Evolutionary conservation across 2,329 filamentous ascomycete species (phyloP), one percentile per base, ranked within the genome.

Genomic region (Claviceps capensis): DNA sequence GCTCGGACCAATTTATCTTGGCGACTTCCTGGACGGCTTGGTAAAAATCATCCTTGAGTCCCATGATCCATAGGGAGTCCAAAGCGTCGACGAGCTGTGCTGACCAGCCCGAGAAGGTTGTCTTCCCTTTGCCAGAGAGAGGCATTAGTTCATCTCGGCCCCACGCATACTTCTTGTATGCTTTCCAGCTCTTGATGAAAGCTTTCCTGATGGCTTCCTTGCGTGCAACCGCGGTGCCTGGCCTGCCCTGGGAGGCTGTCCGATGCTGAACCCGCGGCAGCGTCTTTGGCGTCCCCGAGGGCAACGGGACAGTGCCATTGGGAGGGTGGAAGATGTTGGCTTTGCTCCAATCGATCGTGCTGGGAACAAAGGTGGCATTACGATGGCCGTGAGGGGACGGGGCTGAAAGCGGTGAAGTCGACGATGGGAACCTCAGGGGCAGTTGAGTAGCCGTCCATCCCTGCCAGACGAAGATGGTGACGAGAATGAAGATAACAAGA

Each of bases 11-110:
- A 62, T 82, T 75, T 55, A 82, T 78, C 34, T 69, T 63, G 42
- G 70, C 71, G n/a, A 74, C 67, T 44, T 66, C 58, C 50, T 61
- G 56, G 26, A 81, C 71, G 3, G 79, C 78, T 50, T 70, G 61
- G 46, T 67, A 62, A 56, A 82, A 81, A 52, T 83, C 79, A 11
- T 73, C 67, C 46, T 74, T 69, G 56, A 82, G 59, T 14, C 70
- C 78, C 74, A 82, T 77, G 54, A 83, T 80, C 69, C 72, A 75
- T 2, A 83, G 67, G 1, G 77, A 77, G 57, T 82, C 79, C 53
- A 82, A 65, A 0, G 74, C 69, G 62, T 83, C 79, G 40, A 83
- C 73, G 41, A 83, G 62, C 41, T 79, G 80, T 1, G 78, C 79
- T 17, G 71, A 75, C 70, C 79, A 82, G 44, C 75, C 75, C 9